phyloP scores from a whole-genome alignment of 257 asterid genomes.

The Nicotiana sylvestris region DNA sequence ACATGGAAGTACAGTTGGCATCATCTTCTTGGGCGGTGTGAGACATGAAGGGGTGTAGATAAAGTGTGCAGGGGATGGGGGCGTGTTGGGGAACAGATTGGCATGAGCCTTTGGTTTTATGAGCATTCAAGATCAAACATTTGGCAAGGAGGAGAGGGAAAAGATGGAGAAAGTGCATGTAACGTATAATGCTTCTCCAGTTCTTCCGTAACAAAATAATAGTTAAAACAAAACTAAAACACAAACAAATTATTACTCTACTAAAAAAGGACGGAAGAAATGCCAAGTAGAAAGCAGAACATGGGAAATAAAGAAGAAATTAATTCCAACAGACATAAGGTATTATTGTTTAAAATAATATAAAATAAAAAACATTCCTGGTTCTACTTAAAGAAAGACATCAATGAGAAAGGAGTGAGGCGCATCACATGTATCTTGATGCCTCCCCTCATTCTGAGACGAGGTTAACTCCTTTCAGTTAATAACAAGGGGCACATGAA shows the following conservation, averaged over 20 bases:
- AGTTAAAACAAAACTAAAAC: neutral
- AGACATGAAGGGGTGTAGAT: slow-evolving; percentile 8
- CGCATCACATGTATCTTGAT: slow-evolving; percentile 5
- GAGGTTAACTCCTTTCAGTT: neutral
- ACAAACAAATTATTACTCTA: neutral
- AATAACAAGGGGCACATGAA: neutral
- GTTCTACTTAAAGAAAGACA: neutral
- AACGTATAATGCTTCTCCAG: neutral
- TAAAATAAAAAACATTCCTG: neutral
- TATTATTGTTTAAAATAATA: neutral
- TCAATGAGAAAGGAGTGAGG: neutral
- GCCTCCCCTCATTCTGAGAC: neutral
- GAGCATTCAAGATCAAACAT: neutral
- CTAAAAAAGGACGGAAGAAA: neutral
- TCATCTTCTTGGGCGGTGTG: slow-evolving; percentile 21
- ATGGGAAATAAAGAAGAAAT: neutral
- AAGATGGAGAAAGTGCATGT: neutral
- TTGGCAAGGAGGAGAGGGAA: neutral
- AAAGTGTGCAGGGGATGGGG: slow-evolving; percentile 11
- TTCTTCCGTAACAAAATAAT: neutral
- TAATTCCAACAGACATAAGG: neutral
- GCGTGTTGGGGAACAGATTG: neutral
- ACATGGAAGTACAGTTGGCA: neutral
- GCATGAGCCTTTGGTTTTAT: slow-evolving; percentile 2
- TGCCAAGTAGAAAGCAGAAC: neutral